Base-by-base conservation (phyloP, 202 grass and related monocot genomes). In the Brachypodium distachyon region DNA sequence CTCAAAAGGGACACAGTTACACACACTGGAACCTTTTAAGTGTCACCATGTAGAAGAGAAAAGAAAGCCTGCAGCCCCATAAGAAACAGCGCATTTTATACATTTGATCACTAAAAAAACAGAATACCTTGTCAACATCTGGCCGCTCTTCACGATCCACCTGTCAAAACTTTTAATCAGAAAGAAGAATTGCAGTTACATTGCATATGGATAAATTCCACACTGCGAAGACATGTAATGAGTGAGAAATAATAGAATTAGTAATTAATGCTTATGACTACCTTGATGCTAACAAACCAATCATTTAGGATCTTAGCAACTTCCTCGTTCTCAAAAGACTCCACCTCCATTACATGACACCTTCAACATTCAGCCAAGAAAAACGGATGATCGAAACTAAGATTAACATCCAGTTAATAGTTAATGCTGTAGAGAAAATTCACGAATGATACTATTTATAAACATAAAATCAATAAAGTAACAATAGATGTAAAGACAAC, bases 221-320 rank as follows among this genome's bases (percentile, higher is more conserved):
- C 31, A 38, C 10, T 51, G 12, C 0, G 13, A 63, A 57, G 12
- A 26, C 43, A 63, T 77, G 10, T 38, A 46, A 68, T 9, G 14
- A 70, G 32, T 52, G 29, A 12, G 9, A 55, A 17, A 56, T 48
- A 67, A 34, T 67, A 68, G 23, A 4, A 38, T 23, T 34, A 34
- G 36, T 14, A 55, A 33, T 61, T 42, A 62, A 13, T 22, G 60
- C 25, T 67, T 54, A 57, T 65, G 9, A 68, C 0, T 74, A 97
- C 94, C 91, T 97, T 97, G 84, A 97, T 94, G 91, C 91, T 97
- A 77, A 97, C 88, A 86, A 97, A 97, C 82, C 84, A 94, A 32
- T 97, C 88, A 74, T 94, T 97, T 63, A 97, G 63, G 67, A 94
- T 81, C 84, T 91, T 91, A 7, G 94, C 86, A 71, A 97, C 76